These are phyloP conservation scores for Barnettozyma populi DNA, from an alignment of 805 yeast species.

Conservation along the genomic window DNA sequence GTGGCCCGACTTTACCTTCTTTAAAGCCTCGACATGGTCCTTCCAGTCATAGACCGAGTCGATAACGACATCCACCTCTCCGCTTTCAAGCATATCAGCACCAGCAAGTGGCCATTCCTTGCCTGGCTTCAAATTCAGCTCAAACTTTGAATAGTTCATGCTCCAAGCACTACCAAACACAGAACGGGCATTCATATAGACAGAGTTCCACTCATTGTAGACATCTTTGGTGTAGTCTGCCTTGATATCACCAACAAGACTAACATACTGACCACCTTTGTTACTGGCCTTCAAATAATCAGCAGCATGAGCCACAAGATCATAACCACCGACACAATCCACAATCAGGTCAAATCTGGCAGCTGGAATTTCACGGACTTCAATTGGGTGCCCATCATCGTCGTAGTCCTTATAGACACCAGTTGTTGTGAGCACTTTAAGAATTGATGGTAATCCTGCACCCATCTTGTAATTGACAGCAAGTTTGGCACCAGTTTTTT, in stretches of 20 bases:
- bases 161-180: slow-evolving; percentile 33
- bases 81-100: slow-evolving; percentile 40
- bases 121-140: slow-evolving; percentile 29
- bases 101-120: slow-evolving; percentile 39
- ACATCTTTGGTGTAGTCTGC: slow-evolving; percentile 34
- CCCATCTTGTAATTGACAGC: slow-evolving; percentile 43
- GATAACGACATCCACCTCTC: slow-evolving; percentile 37
- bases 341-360: slow-evolving; percentile 54
- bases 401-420: slow-evolving; percentile 30
- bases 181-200: slow-evolving; percentile 31
- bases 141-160: slow-evolving; percentile 31
- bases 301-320: slow-evolving; percentile 36
- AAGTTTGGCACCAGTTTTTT: slow-evolving; percentile 46
- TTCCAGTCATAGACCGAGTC: slow-evolving; percentile 55
- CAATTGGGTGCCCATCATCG: slow-evolving; percentile 22
- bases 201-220: slow-evolving; percentile 31
- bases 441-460: slow-evolving; percentile 15
- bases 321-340: slow-evolving; percentile 68
- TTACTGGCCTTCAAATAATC: slow-evolving; percentile 37
- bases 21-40: slow-evolving; percentile 50
- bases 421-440: slow-evolving; percentile 20
- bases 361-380: slow-evolving; percentile 15
- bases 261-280: slow-evolving; percentile 46
- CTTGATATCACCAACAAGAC: slow-evolving; percentile 59
- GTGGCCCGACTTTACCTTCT: slow-evolving; percentile 42